phyloP scores from a whole-genome alignment of 192 early-diverging fungal species.

The Entophlyctis helioformis region DNA sequence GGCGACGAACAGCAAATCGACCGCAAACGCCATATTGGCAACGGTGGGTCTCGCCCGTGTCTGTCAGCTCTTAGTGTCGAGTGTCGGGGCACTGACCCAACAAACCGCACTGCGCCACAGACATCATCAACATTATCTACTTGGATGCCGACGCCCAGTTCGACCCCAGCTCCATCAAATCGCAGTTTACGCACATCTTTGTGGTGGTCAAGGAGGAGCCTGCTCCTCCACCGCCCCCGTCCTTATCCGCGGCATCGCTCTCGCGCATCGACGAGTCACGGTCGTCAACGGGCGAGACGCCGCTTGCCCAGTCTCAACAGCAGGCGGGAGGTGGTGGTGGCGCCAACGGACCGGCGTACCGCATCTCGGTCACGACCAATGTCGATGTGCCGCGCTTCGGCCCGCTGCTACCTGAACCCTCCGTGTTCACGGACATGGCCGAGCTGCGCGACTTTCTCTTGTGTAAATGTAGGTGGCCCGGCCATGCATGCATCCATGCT shows the following conservation, averaged over 20 bases:
- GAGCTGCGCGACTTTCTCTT: conserved; percentile 26
- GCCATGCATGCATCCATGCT: neutral
- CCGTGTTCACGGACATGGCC: conserved; percentile 14
- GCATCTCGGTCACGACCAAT: conserved; percentile 18
- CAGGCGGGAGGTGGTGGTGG: no score
- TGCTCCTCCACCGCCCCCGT: conserved; percentile 2
- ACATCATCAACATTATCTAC: conserved; percentile 31
- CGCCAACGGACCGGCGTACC: conserved; percentile 22
- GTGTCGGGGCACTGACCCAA: no score
- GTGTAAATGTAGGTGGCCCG: conserved; percentile 18
- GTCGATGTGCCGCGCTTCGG: conserved; percentile 27
- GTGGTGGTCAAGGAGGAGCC: conserved; percentile 22
- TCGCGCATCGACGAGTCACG: no score
- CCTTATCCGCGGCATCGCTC: no score
- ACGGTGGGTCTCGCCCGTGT: conserved; percentile 13
- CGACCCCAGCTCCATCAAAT: conserved; percentile 22
- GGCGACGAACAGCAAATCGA: conserved; percentile 35
- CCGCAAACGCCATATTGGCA: conserved; percentile 38
- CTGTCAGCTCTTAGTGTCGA: no score
- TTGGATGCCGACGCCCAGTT: conserved; percentile 23
- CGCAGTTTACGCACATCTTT: conserved; percentile 34
- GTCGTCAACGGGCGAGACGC: no score
- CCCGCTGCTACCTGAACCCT: conserved; percentile 19
- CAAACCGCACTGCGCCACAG: conserved; percentile 1
- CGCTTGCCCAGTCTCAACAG: no score